Conservation (phyloP, 2,329 filamentous ascomycete genomes). For the Ascosphaera aggregata region DNA sequence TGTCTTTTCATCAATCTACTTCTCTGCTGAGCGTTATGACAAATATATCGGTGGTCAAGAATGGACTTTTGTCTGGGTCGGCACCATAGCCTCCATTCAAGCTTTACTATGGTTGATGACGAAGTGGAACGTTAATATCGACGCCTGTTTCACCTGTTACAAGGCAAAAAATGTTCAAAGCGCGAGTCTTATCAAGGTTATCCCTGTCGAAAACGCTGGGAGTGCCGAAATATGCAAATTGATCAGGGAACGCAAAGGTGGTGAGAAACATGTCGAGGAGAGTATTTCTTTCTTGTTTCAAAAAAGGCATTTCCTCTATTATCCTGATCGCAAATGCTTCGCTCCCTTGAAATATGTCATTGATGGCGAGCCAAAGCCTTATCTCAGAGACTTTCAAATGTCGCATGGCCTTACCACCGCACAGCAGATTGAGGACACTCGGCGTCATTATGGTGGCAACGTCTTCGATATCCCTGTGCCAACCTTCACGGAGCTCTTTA, state of each 20-base stretch:
- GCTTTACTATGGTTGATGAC: constrained; percentile 84
- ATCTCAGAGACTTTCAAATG: constrained; percentile 53
- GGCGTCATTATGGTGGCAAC: constrained; percentile 86
- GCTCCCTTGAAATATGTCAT: constrained; percentile 61
- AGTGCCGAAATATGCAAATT: constrained; percentile 69
- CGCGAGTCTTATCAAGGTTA: constrained; percentile 75
- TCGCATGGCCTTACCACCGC: constrained; percentile 51
- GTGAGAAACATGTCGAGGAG: constrained; percentile 48
- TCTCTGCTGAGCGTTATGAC: constrained; percentile 63
- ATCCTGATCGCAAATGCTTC: constrained; percentile 48
- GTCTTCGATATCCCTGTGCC: constrained; percentile 96
- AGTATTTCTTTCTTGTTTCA: constrained; percentile 87
- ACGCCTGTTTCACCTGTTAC: constrained; percentile 57
- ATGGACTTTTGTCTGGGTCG: constrained; percentile 94
- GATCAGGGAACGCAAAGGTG: constrained; percentile 48
- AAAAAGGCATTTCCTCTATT: constrained; percentile 86
- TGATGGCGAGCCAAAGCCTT: constrained; percentile 64
- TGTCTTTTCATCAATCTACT: constrained; percentile 68
- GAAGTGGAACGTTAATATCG: constrained; percentile 86
- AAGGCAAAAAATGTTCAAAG: constrained; percentile 45
- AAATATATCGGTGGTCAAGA: constrained; percentile 81
- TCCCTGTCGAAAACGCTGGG: constrained; percentile 75
- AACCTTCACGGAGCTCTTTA: constrained; percentile 85
- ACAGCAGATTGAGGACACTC: constrained; percentile 53
- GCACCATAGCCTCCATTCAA: constrained; percentile 68